Base-by-base conservation (phyloP, 2,329 filamentous ascomycete genomes). In the Fusarium equiseti region DNA sequence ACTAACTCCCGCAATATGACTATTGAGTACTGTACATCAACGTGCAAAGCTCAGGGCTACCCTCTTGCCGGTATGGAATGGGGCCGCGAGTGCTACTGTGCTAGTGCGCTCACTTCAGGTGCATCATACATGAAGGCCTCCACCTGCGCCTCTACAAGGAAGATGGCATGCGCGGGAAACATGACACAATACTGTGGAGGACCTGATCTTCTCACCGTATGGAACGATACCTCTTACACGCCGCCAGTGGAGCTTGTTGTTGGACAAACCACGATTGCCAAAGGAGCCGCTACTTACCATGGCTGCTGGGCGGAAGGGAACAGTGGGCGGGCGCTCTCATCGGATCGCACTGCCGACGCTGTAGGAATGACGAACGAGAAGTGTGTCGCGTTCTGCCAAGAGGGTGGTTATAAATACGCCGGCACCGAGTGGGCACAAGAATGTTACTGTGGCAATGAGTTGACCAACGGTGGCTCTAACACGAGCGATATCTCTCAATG, bases 381-480 rank as follows among this genome's bases (percentile, higher is more conserved):
- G 45, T 78, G 77, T 13, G 76, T 79, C 15, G 63, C 59, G 1
- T 76, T 75, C 60, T 82, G 80, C 18, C 69, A 73, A 6, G 65
- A 35, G 0, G 71, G 66, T 5, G 75, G 71, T 1, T 82, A 76
- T 63, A 63, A 65, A 7, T 81, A 77, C 67, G 81, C 81, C 18
- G 80, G 80, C 22, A 75, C 78, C 2, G 79, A 80, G 58, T 81
- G 80, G 59, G 71, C 75, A 6, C 61, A 63, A 38, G 79, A 81
- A 59, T 81, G 79, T 60, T 81, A 79, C 65, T 78, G 77, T 50
- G 76, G 76, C 12, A 72, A 77, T 61, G 63, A 45, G 2, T 57
- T 75, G 5, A 35, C 24, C 6, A 61, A 74, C 13, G 64, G 55
- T 10, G 69, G 72, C 15, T 62, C 59, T 11, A 55, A 68, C 20